Conservation (phyloP, 257 asterid genomes). For the Lycium barbarum region DNA sequence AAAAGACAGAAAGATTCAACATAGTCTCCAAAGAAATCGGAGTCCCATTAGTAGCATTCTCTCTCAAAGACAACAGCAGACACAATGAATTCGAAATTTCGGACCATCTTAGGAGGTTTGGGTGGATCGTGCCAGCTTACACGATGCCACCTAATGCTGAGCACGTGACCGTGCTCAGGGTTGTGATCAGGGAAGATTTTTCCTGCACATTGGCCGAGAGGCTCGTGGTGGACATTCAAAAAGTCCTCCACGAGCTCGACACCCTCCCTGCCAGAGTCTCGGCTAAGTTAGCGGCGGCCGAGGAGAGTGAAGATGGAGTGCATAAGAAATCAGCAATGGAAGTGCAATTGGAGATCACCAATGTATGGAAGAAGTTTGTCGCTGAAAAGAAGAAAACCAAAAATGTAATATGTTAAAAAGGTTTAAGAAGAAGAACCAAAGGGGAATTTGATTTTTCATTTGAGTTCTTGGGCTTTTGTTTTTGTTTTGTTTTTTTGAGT, state of each 20-base stretch:
- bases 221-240: slow-evolving; percentile 29
- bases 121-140: slow-evolving; percentile 45
- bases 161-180: slow-evolving; percentile 37
- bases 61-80: slow-evolving; percentile 33
- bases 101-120: slow-evolving; percentile 33
- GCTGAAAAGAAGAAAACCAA: slow-evolving; percentile 28
- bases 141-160: slow-evolving; percentile 41
- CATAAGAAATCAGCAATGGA: slow-evolving; percentile 33
- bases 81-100: slow-evolving; percentile 38
- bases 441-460: neutral
- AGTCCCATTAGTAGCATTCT: slow-evolving; percentile 40
- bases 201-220: slow-evolving; percentile 39
- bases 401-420: slow-evolving; percentile 28
- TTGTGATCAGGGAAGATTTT: slow-evolving; percentile 37
- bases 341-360: slow-evolving; percentile 36
- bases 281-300: slow-evolving; percentile 1
- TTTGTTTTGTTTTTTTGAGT: neutral
- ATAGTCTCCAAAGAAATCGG: slow-evolving; percentile 35
- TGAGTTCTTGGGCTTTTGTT: neutral
- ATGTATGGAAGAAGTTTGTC: slow-evolving; percentile 37
- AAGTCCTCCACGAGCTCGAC: slow-evolving; percentile 36
- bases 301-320: neutral
- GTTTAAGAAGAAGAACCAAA: neutral
- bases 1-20: slow-evolving; percentile 33
- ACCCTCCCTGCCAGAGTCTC: slow-evolving; percentile 20